Base-by-base conservation (phyloP, 2,329 filamentous ascomycete species). In the Talaromyces sp. region DNA sequence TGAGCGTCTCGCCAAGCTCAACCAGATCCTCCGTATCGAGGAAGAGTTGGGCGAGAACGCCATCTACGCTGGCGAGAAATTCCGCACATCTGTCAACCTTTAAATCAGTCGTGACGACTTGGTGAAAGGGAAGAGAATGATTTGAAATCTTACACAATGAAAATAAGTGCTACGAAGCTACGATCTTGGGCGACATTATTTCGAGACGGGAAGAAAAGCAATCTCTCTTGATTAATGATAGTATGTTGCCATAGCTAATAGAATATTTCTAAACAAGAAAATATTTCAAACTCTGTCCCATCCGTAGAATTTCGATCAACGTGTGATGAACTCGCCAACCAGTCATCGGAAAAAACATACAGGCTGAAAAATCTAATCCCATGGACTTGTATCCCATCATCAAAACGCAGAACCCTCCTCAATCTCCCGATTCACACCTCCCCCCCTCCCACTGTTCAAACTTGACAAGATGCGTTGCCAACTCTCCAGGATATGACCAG, bases 21-120 rank as follows among this genome's bases (percentile, higher is more conserved):
- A 99, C 91, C 95, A 99, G 87, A 97, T 99, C 77, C 91, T 99
- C 78, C 92, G 95, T 79, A 99, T 99, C 75, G 95, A 99, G 88
- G 95, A 99, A 86, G 95, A 99, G 87, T 90, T 99, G 70, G 93
- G 93, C 74, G 87, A 89, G 75, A 90, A 95, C 75, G 95, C 94
- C 73, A 78, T 98, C 82, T 99, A 94, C 80, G 93, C 94, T 73
- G 95, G 95, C 73, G 83, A 86, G 77, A 93, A 92, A 78, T 99
- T 98, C 92, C 91, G 94, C 85, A 50, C 93, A 83, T 73, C 94
- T 69, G 90, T 97, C 76, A 93, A 91, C 85, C 81, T 97, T 82
- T 96, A 92, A 88, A 80, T 72, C 22, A 17, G 25, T 63, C 31
- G 50, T 41, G 17, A 37, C 22, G 33, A 56, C 25, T 52, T 57